These are phyloP conservation scores for Chenopodium quinoa DNA, from an alignment of 148 eudicot species.

Conservation along the genomic window DNA sequence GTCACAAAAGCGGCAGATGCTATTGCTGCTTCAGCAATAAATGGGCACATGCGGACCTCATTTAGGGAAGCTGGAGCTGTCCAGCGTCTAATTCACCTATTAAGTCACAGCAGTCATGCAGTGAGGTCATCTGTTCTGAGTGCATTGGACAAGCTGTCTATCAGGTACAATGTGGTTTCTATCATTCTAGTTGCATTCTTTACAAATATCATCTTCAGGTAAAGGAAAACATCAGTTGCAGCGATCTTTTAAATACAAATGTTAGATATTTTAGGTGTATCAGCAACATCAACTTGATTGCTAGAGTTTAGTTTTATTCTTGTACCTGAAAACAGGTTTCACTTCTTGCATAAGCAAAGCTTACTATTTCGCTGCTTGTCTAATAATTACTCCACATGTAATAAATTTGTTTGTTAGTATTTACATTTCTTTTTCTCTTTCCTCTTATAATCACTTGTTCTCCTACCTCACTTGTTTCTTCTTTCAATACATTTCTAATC, in stretches of 20 bases:
- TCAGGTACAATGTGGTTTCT: slow-evolving; percentile 43
- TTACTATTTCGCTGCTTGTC: not conserved
- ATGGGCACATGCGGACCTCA: slow-evolving; percentile 54
- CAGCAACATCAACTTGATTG: not conserved
- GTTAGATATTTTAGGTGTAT: too few species aligned
- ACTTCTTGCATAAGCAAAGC: not conserved
- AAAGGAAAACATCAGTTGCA: too few species aligned
- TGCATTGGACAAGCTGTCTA: slow-evolving; percentile 75
- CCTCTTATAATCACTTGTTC: not conserved
- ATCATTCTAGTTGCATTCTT: not conserved
- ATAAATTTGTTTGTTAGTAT: not conserved
- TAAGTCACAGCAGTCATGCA: slow-evolving; percentile 40
- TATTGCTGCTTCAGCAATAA: slow-evolving; percentile 67
- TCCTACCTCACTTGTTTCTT: not conserved
- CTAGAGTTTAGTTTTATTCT: too few species aligned
- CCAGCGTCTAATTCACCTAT: slow-evolving; percentile 47
- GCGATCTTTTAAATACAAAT: too few species aligned
- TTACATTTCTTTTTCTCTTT: not conserved
- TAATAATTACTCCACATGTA: too few species aligned
- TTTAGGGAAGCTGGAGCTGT: slow-evolving; percentile 86
- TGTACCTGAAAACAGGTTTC: not conserved
- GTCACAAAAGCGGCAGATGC: slow-evolving; percentile 66
- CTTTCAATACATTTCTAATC: not conserved
- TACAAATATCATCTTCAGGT: not conserved
- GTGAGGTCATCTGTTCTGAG: slow-evolving; percentile 50